Base-by-base conservation (phyloP, 495 filamentous ascomycete species). In the Hypoxylon perforatum region DNA sequence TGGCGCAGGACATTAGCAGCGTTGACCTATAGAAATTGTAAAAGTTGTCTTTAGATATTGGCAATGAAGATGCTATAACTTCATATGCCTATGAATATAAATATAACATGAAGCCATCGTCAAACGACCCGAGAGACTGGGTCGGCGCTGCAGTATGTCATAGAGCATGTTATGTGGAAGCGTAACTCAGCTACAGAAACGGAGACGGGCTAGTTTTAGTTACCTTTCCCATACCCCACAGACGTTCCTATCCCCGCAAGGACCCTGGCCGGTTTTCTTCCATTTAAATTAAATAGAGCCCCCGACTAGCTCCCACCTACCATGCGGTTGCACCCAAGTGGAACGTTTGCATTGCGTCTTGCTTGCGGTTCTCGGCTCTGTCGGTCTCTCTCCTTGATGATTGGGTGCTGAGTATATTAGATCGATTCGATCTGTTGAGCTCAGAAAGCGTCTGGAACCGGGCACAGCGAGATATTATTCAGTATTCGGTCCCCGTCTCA, bases 351-450 rank as follows among this genome's bases (percentile, higher is more conserved):
- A 57, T 61, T 66, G 57, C 57, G 63, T 57, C 50, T 55, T 52
- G 52, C 64, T 48, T 52, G 42, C 64, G 64, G 64, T 47, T 52
- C 28, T 67, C 64, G 64, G 64, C 51, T 51, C 42, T 62, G 47
- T 67, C 64, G 64, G 64, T 39, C 38, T 62, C 12, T 48, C 21
- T 21, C 22, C 42, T 7, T 62, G 45, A 51, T 67, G 64, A 67
- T 67, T 67, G 64, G 64, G 47, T 35, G n/a, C n/a, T 28, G 25
- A 3, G 25, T 33, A 51, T 42, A 41, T 57, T 17, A 23, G 57
- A 19, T 33, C 44, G 45, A 41, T 22, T 19, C 28, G 14, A 3
- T 41, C 19, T 22, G 35, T 36, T 47, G 30, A 18, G 2, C 28
- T 48, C 15, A 52, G 23, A 25, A 28, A 47, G n/a, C 35, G 33